Percentiles rank a stretch among this genome's conserved stretches.
Conservation (phyloP, 2,329 filamentous ascomycete species). For the Pseudonectria foliicola region DNA sequence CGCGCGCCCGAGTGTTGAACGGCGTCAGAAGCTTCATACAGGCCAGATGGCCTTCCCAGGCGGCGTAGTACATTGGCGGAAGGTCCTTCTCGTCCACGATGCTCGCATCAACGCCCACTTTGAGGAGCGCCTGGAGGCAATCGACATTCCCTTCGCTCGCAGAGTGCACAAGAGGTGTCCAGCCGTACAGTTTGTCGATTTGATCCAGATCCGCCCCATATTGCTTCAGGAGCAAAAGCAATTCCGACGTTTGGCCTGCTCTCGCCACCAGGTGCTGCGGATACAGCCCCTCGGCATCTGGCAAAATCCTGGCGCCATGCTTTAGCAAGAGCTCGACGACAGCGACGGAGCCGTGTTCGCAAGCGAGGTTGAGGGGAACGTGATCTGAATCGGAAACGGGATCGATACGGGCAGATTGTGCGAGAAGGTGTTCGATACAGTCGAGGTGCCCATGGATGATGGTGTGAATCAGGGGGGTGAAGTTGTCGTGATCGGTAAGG, state of each 20-base stretch:
- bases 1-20: slow-evolving; percentile 37
- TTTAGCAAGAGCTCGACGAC: slow-evolving; percentile 82
- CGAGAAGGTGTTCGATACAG: slow-evolving; percentile 73
- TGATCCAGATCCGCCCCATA: slow-evolving; percentile 90
- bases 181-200: slow-evolving; percentile 90
- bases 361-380: slow-evolving; percentile 88
- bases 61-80: slow-evolving; percentile 95
- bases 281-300: slow-evolving; percentile 91
- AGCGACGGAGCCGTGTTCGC: slow-evolving; percentile 79
- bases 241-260: slow-evolving; percentile 72
- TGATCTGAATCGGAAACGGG: slow-evolving; percentile 83
- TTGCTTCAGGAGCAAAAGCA: slow-evolving; percentile 72
- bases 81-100: slow-evolving; percentile 87
- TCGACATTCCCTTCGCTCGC: slow-evolving; percentile 92
- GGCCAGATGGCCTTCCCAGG: slow-evolving; percentile 92
- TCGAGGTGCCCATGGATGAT: slow-evolving; percentile 81
- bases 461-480: slow-evolving; percentile 89
- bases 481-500: slow-evolving; percentile 91
- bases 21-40: slow-evolving; percentile 84
- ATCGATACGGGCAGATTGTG: slow-evolving; percentile 75
- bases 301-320: slow-evolving; percentile 72
- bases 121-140: slow-evolving; percentile 74
- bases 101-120: slow-evolving; percentile 69
- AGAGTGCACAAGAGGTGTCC: slow-evolving; percentile 94
- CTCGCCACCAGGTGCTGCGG: slow-evolving; percentile 95